phyloP scores from a whole-genome alignment of 2,329 filamentous ascomycete species.

The Alternaria triticina region DNA sequence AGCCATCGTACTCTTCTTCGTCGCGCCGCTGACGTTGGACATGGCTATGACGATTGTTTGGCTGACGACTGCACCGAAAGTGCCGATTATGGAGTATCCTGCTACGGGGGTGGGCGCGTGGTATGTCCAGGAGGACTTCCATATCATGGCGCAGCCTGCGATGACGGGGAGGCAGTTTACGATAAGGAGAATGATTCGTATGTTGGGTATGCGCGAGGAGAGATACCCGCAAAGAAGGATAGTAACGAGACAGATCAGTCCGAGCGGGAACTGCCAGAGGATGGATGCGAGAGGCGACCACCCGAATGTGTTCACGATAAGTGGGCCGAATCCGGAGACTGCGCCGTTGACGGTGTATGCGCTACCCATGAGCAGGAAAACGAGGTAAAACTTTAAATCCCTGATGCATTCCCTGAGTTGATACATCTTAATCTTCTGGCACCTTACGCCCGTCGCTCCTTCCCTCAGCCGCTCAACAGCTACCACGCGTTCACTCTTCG shows the following conservation, averaged over 20 bases:
- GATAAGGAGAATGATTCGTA: slow-evolving; percentile 69
- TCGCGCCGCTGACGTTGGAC: slow-evolving; percentile 76
- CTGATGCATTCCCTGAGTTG: slow-evolving; percentile 57
- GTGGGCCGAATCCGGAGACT: slow-evolving; percentile 47
- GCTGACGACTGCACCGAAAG: slow-evolving; percentile 74
- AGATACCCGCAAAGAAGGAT: slow-evolving; percentile 72
- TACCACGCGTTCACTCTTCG: slow-evolving; percentile 65
- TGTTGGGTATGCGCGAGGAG: slow-evolving; percentile 65
- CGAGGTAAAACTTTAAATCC: slow-evolving; percentile 52
- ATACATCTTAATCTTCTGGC: slow-evolving; percentile 60
- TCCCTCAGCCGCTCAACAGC: slow-evolving; percentile 54
- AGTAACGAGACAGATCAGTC: slow-evolving; percentile 69
- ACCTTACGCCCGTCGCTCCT: slow-evolving; percentile 60
- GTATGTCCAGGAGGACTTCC: slow-evolving; percentile 69
- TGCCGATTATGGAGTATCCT: slow-evolving; percentile 75
- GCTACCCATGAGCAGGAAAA: slow-evolving; percentile 48
- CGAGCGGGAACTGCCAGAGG: slow-evolving; percentile 74
- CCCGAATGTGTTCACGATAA: slow-evolving; percentile 51
- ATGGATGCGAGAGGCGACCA: slow-evolving; percentile 48
- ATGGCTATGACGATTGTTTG: slow-evolving; percentile 64
- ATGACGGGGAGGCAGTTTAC: slow-evolving; percentile 75
- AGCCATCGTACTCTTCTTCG: slow-evolving; percentile 79
- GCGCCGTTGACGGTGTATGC: slow-evolving; percentile 66
- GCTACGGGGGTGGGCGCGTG: slow-evolving; percentile 70
- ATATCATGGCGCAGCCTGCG: slow-evolving; percentile 75